Evolutionary conservation across 371 early-diverging fungal species (phyloP).

Genomic region (Mucor mucedo): DNA sequence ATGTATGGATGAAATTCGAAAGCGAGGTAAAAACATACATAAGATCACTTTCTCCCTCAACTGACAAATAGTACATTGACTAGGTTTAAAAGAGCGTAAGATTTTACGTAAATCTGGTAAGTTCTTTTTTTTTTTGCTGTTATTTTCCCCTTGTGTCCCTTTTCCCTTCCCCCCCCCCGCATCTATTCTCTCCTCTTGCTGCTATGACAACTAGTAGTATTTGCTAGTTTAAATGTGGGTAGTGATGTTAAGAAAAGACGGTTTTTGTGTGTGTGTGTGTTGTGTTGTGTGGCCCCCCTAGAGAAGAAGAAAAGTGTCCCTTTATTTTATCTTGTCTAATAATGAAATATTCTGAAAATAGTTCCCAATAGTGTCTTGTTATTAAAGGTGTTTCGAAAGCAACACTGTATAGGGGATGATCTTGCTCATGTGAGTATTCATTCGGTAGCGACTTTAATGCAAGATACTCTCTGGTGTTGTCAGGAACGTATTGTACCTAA

Average conservation of each 20-base stretch:
- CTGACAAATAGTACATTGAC: not conserved
- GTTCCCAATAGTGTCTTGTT: constrained; percentile 49
- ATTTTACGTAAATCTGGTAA: constrained; percentile 53
- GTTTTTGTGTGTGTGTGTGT: too few relatives aligned
- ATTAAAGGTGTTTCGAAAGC: constrained; percentile 49
- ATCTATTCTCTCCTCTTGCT: not conserved
- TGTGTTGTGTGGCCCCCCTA: not conserved
- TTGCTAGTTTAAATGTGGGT: not conserved
- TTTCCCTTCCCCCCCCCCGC: constrained; percentile 2
- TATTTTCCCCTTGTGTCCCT: not conserved
- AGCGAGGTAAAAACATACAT: constrained; percentile 35
- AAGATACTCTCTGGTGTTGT: constrained; percentile 51
- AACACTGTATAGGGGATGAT: constrained; percentile 43
- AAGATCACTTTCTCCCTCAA: constrained; percentile 3
- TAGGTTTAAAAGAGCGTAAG: constrained; percentile 52
- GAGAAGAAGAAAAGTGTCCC: not conserved
- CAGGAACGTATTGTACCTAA: constrained; percentile 50
- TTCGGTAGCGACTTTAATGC: constrained; percentile 56
- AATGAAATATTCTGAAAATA: constrained; percentile 8
- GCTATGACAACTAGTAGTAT: not conserved
- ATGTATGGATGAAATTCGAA: constrained; percentile 51
- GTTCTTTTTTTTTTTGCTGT: not conserved
- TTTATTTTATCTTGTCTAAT: constrained; percentile 4
- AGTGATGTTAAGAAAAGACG: too few relatives aligned
- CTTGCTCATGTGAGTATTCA: constrained; percentile 46